Evolutionary conservation across 164 flowering plant species (phyloP), one percentile per base, ranked within the genome.

Genomic region (grape (Vitis vinifera)): DNA sequence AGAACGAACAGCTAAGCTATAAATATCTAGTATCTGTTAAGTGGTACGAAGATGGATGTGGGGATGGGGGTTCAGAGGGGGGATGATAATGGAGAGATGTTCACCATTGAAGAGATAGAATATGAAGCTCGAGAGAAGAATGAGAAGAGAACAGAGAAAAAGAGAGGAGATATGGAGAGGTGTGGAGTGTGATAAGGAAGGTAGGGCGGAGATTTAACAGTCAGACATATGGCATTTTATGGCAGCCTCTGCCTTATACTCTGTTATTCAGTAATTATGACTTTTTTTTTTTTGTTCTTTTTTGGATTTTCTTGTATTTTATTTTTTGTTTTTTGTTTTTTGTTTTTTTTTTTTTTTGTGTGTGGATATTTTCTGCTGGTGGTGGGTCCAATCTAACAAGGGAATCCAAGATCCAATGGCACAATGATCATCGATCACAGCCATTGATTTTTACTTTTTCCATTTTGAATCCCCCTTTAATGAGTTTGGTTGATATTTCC

Each of bases 141-240:
- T 71, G 64, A 59, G 56, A 63, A 65, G 57, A 10, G 30, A 58
- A 58, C 27, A 23, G 27, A 23, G 27, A 19, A 48, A 17, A 31
- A 68, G 30, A 56, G 64, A 15, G 76, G 63, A 53, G 75, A 55
- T 55, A 68, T 16, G 73, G 81, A 58, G 92, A 53, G 75, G 50
- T 55, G 67, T 16, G 73, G 81, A 58, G 92, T 66, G 79, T 85
- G 99, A 95, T 95, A 93, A 95, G 99, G 87, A 75, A 95, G 89
- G 98, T 89, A 90, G 96, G 99, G 99, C 79, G 81, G 92, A 89
- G 97, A 95, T 91, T 95, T 69, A 84, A 81, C 70, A 72, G 87
- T 77, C 86, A 83, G 90, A 77, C 64, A 59, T 58, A 47, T 83
- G 84, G 85, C 81, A 71, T 81, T 83, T 77, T 84, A 68, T 85